These are phyloP conservation scores for Aspergillus fumigatus DNA, from an alignment of 2,329 filamentous ascomycete genomes.

Conservation along the genomic window DNA sequence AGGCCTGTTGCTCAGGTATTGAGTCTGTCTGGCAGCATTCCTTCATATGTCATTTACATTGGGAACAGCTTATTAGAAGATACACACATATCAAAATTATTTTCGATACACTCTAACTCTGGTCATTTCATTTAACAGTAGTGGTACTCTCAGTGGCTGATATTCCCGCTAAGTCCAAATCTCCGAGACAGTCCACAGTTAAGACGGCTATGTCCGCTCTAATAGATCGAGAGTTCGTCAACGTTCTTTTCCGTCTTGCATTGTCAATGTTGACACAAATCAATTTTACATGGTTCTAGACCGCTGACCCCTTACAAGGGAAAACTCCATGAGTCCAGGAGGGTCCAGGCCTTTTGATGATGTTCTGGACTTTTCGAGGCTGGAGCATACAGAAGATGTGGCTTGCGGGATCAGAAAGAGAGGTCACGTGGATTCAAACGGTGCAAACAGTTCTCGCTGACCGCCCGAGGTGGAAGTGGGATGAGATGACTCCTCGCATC, in stretches of 20 bases:
- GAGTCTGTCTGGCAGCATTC: not conserved
- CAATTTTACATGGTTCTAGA: conserved; percentile 23
- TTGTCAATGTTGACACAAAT: not conserved
- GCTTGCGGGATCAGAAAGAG: conserved; percentile 9
- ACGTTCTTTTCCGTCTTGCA: not conserved
- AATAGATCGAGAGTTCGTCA: not conserved
- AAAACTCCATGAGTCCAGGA: conserved; percentile 18
- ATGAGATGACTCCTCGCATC: conserved; percentile 17
- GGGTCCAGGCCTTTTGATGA: conserved; percentile 25
- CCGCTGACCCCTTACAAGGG: conserved; percentile 16
- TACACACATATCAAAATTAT: not conserved
- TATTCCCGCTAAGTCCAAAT: not conserved
- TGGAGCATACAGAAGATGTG: conserved; percentile 4
- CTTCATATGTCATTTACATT: not conserved
- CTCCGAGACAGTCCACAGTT: not conserved
- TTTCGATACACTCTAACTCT: not conserved
- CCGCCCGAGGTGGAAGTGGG: conserved; percentile 11
- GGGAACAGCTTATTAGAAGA: not conserved
- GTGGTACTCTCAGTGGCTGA: not conserved
- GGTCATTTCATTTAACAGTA: not conserved
- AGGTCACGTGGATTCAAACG: not conserved
- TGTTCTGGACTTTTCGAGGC: conserved; percentile 27
- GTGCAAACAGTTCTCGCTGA: conserved; percentile 14
- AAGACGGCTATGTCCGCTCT: not conserved
- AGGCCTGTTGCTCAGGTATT: not conserved